Conservation (phyloP, 768 basidiomycete species). For the Naganishia vaughanmartiniae region DNA sequence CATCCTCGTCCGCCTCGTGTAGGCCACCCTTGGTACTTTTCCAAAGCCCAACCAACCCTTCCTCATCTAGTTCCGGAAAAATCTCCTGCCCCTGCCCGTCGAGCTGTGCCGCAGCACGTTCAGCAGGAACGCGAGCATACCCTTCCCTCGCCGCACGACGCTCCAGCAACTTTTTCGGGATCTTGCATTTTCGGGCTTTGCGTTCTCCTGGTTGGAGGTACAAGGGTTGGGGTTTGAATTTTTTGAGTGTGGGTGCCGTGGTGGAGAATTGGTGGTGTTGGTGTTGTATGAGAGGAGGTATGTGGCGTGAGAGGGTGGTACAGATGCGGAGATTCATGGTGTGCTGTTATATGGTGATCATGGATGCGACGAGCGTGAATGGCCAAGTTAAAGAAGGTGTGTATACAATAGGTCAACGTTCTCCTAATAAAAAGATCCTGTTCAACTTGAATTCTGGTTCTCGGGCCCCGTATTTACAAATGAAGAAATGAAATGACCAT, state of each 20-base stretch:
- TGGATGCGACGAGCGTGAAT: too few relatives aligned
- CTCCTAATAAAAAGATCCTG: too few relatives aligned
- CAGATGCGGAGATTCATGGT: too few relatives aligned
- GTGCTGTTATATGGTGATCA: too few relatives aligned
- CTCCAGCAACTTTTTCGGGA: slow-evolving; percentile 17
- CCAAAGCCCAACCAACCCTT: background rate
- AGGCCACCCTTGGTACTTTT: background rate
- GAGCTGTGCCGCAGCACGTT: background rate
- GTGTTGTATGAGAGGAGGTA: background rate
- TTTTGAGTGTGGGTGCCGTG: background rate
- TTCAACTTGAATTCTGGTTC: too few relatives aligned
- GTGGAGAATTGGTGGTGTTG: background rate
- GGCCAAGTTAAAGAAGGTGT: too few relatives aligned
- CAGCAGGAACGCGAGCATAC: background rate
- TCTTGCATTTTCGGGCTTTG: background rate
- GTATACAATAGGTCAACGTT: too few relatives aligned
- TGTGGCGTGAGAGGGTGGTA: background rate
- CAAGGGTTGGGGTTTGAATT: slow-evolving; percentile 11
- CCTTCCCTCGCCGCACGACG: background rate
- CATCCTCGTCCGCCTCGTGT: background rate
- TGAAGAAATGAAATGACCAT: too few relatives aligned
- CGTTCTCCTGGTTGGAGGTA: slow-evolving; percentile 3
- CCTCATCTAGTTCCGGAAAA: slow-evolving; percentile 6
- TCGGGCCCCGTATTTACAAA: too few relatives aligned
- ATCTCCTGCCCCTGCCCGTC: background rate